phyloP scores from a whole-genome alignment of 116 monocot species.

The Cymodocea nodosa region DNA sequence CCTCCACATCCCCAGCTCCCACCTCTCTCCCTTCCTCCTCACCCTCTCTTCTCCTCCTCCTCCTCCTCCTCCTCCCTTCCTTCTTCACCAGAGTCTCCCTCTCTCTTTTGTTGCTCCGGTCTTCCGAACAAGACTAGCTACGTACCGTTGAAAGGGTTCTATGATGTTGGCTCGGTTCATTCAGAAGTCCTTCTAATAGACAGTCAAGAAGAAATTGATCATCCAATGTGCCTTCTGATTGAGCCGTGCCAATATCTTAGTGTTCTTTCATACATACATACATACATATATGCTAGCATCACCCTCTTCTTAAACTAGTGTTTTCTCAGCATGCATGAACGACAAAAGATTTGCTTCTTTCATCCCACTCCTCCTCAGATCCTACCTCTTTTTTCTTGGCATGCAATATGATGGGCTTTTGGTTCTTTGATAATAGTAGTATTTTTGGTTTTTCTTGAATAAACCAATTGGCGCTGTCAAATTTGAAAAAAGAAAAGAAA shows the following conservation, averaged over 20 bases:
- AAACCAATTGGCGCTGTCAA: no score
- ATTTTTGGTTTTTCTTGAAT: no score
- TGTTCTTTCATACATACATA: conserved; percentile 23
- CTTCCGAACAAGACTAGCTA: no score
- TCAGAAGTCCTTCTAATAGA: neutral
- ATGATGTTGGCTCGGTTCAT: conserved; percentile 6
- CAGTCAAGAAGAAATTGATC: neutral
- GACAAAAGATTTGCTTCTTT: neutral
- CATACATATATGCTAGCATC: neutral
- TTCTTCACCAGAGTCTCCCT: no score
- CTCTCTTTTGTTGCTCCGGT: neutral
- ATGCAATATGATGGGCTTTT: no score
- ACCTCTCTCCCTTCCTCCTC: no score
- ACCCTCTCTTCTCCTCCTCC: neutral
- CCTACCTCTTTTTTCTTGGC: neutral
- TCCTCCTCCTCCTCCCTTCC: no score
- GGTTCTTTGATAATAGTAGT: no score
- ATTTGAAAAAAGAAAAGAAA: no score
- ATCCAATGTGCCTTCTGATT: conserved; percentile 3
- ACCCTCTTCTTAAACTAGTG: neutral
- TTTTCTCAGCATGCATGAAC: neutral
- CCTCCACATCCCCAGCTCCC: neutral
- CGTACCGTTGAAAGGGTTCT: conserved; percentile 4
- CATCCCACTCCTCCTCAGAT: neutral
- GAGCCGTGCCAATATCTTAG: conserved; percentile 78